These are phyloP conservation scores for Aspergillus homomorphus DNA, from an alignment of 495 filamentous ascomycete species.

Conservation along the genomic window DNA sequence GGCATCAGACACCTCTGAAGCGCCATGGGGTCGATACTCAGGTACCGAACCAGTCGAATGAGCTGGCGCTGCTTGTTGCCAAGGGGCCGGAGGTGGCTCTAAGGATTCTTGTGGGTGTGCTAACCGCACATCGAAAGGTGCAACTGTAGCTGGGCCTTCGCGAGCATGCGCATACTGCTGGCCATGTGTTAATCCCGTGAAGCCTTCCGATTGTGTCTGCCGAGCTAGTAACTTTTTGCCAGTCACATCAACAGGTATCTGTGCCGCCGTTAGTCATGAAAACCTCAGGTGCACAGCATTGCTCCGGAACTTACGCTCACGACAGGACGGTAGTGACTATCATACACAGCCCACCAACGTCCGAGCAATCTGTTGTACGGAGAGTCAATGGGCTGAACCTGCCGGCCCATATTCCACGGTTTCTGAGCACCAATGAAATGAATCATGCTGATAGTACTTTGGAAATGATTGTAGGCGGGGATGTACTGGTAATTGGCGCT, in stretches of 20 bases:
- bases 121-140: neutral
- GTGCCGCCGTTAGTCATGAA: neutral
- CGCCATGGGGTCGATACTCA: neutral
- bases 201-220: neutral
- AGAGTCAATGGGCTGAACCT: slow-evolving; percentile 51
- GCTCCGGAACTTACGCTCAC: slow-evolving; percentile 20
- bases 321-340: slow-evolving; percentile 68
- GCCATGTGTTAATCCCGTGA: neutral
- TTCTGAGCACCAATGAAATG: slow-evolving; percentile 93
- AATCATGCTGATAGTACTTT: slow-evolving; percentile 78
- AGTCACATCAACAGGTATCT: neutral
- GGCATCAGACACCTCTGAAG: neutral
- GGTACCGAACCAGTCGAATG: neutral
- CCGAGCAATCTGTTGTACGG: slow-evolving; percentile 78
- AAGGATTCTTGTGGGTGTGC: too few species aligned
- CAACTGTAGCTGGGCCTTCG: neutral
- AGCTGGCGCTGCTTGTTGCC: neutral
- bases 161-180: neutral
- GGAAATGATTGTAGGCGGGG: slow-evolving; percentile 90
- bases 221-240: neutral
- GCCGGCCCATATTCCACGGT: slow-evolving; percentile 76
- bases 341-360: slow-evolving; percentile 90
- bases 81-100: too few species aligned
- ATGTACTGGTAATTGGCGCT: slow-evolving; percentile 93
- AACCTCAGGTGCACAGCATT: neutral